Base-by-base conservation (phyloP, 2,329 filamentous ascomycete species). In the Botrytis byssoidea region DNA sequence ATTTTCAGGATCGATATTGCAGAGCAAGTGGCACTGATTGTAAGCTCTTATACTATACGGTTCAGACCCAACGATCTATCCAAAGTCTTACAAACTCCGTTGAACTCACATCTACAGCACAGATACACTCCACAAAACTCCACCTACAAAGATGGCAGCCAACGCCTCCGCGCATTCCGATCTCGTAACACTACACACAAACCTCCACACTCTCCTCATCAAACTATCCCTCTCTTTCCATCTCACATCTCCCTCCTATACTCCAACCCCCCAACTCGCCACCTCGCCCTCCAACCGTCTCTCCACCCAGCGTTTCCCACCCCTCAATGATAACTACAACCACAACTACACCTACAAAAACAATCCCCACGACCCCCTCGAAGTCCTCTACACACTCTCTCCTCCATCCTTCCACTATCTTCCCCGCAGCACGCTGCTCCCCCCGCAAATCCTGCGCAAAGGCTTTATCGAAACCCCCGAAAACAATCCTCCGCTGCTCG, bases 351-450 rank as follows among this genome's bases (percentile, higher is more conserved):
- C 44, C 46, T 44, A n/a, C 25, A 55, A 29, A n/a, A n/a, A 67
- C 44, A 44, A 55, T 10, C 67, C 57, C 35, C 40, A 57, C 29
- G 71, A 76, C 20, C 71, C 74, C 32, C 64, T 74, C 29, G 73
- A 76, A 59, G 57, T 77, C 20, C 70, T 77, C 40, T 78, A 77
- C 73, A 76, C 74, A 20, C 71, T 77, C 16, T 68, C 63, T 0
- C 74, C 73, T 12, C 59, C 74, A 1, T 72, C 59, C 4, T 77
- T 77, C 70, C 65, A 72, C 12, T 63, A 55, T 25, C 69, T 64
- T 1, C 67, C 55, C 0, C 77, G 76, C 29, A 74, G 74, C 18
- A 59, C 40, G 0, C 63, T 78, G 3, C 60, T 77, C 35, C 71
- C 73, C 5, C 35, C 69, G 0, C 51, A 65, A n/a, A 35, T 72